Evolutionary conservation across 2,329 filamentous ascomycete genomes (phyloP).

Genomic region (Gnomoniopsis smithogilvyi): DNA sequence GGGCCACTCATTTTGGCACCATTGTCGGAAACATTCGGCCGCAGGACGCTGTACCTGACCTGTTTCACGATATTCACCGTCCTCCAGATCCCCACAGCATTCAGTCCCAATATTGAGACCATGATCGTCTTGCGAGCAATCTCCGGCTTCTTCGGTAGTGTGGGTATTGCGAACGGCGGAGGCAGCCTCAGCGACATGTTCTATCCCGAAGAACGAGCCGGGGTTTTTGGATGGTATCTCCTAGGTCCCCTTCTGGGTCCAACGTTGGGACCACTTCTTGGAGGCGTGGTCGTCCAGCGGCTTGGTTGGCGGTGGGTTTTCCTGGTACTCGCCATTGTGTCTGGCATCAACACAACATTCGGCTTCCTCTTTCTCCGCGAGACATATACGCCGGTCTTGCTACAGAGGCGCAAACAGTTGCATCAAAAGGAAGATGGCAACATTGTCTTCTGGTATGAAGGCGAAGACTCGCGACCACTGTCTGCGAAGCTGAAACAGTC

Average conservation of each 20-base stretch:
- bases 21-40: constrained; percentile 12
- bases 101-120: constrained; percentile 12
- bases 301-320: constrained; percentile 16
- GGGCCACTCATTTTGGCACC: constrained; percentile 14
- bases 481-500: constrained; percentile 3
- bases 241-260: constrained; percentile 13
- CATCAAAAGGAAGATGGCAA: neutral
- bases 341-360: constrained; percentile 3
- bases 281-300: constrained; percentile 10
- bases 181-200: constrained; percentile 17
- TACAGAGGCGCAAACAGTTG: constrained; percentile 1
- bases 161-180: constrained; percentile 15
- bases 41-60: constrained; percentile 5
- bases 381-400: constrained; percentile 7
- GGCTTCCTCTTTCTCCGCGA: constrained; percentile 8
- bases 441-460: constrained; percentile 1
- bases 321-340: constrained; percentile 6
- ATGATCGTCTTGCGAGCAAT: constrained; percentile 8
- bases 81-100: constrained; percentile 11
- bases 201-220: constrained; percentile 8
- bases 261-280: constrained; percentile 11
- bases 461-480: constrained; percentile 5
- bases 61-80: constrained; percentile 14
- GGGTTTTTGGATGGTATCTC: constrained; percentile 13
- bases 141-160: constrained; percentile 11